Percentiles rank a stretch among this genome's conserved stretches.
These are phyloP conservation scores for Pseudozyma thailandica DNA, from an alignment of 1,284 basidiomycete genomes.

Conservation along the genomic window DNA sequence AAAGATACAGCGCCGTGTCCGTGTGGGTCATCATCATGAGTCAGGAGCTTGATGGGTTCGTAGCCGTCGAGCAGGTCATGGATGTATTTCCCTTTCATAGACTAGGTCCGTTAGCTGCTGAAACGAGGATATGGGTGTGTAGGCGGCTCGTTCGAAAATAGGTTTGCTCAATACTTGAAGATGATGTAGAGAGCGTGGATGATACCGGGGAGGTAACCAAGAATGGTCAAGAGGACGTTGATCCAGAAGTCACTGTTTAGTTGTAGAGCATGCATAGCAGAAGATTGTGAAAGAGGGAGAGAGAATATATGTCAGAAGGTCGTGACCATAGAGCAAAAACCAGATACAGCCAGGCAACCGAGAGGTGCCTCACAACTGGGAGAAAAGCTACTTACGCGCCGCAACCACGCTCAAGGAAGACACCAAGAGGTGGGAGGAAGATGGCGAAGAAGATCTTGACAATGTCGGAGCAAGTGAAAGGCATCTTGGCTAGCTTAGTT, in stretches of 20 bases:
- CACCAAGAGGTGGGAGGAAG: constrained; percentile 51
- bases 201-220: constrained; percentile 60
- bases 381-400: constrained; percentile 24
- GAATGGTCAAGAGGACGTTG: constrained; percentile 59
- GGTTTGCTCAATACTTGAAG: constrained; percentile 52
- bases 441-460: constrained; percentile 53
- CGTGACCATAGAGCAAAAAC: neutral
- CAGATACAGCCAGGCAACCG: neutral
- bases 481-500: constrained; percentile 41
- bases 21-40: neutral
- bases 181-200: constrained; percentile 64
- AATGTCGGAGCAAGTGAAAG: constrained; percentile 60
- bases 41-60: neutral
- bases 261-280: neutral
- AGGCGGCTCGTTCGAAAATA: too few relatives aligned
- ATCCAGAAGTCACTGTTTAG: constrained; percentile 45
- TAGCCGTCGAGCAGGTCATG: neutral
- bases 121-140: too few relatives aligned
- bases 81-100: neutral
- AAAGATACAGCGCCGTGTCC: constrained; percentile 19
- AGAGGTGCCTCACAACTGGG: neutral
- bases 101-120: neutral
- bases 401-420: constrained; percentile 52
- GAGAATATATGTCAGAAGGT: neutral
- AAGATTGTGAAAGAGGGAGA: neutral